Evolutionary conservation across 169 alveolate species (phyloP), one percentile per base, ranked within the genome.

Genomic region (Plasmodium berghei): DNA sequence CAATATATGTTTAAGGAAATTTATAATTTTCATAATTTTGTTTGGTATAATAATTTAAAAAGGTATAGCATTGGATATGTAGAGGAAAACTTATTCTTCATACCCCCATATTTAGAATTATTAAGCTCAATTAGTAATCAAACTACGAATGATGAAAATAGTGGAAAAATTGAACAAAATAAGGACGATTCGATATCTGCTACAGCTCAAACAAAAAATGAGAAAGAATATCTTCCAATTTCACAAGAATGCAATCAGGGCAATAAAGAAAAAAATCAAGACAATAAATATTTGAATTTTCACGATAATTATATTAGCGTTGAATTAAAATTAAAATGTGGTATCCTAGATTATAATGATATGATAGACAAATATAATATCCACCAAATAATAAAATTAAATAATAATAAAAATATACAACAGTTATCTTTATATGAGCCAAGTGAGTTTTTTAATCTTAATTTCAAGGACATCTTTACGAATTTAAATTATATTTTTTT

Each of bases 291-390:
- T 34, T 34, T 34, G 10, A 5, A 45, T 9, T 58, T 62, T 40
- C 6, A 10, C 6, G 62, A 45, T 28, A 59, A 55, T n/a, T 89
- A 93, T 26, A 61, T 92, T 16, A 88, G 94, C 22, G 71, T 93
- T 12, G 96, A 93, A 59, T 9, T 93, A 28, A 93, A 93, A 72
- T 83, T 92, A 67, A 93, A 93, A 69, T 91, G 96, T 72, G 96
- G 96, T 24, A 46, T 93, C 45, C 9, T 72, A 10, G 93, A 93
- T 70, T 93, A 89, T 73, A 67, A 73, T 34, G 91, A 92, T 12
- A 55, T 91, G 83, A 86, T 90, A n/a, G 93, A 93, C 55, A 61
- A 88, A 56, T 93, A 92, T 70, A 88, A 92, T 69, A 66, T 93
- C 83, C 88, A 86, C 63, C 95, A 93, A 58, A 63, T 87, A 22